A percentile compares a stretch with the other conserved stretches of the same genome.
phyloP scores from a whole-genome alignment of 352 stramenopile genomes.

The Phytophthora sp. region DNA sequence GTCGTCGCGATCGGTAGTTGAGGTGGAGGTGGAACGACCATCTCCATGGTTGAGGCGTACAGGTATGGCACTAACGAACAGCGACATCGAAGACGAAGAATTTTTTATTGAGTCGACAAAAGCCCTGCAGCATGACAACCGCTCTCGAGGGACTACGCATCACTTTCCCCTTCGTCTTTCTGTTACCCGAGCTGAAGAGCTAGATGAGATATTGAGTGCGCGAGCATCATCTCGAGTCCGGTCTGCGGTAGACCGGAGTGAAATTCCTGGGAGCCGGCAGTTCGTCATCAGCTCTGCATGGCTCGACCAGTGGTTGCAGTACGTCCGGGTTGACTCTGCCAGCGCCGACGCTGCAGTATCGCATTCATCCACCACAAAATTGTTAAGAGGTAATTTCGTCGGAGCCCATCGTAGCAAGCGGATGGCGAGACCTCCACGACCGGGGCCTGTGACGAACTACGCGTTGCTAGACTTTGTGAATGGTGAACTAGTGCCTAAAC shows the following conservation, averaged over 20 bases:
- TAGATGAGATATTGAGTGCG: constrained; percentile 61
- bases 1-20: constrained; percentile 11
- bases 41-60: constrained; percentile 36
- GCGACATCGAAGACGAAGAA: constrained; percentile 34
- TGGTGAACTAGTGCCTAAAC: constrained; percentile 57
- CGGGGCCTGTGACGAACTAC: constrained; percentile 72
- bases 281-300: constrained; percentile 66
- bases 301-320: constrained; percentile 74
- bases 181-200: constrained; percentile 45
- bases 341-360: constrained; percentile 11
- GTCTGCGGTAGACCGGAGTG: constrained; percentile 1
- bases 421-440: constrained; percentile 29
- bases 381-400: constrained; percentile 1
- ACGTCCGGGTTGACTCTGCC: constrained; percentile 54
- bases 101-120: constrained; percentile 34
- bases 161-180: constrained; percentile 36
- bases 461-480: constrained; percentile 69
- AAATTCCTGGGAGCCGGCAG: constrained; percentile 26
- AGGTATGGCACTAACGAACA: constrained; percentile 24
- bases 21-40: constrained; percentile 41
- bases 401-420: constrained; percentile 9
- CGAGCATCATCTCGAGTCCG: constrained; percentile 38
- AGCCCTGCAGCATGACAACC: constrained; percentile 26
- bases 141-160: constrained; percentile 18
- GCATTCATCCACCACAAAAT: neutral